Base-by-base conservation (phyloP, 2,329 filamentous ascomycete genomes). In the Niveomyces coronatus region DNA sequence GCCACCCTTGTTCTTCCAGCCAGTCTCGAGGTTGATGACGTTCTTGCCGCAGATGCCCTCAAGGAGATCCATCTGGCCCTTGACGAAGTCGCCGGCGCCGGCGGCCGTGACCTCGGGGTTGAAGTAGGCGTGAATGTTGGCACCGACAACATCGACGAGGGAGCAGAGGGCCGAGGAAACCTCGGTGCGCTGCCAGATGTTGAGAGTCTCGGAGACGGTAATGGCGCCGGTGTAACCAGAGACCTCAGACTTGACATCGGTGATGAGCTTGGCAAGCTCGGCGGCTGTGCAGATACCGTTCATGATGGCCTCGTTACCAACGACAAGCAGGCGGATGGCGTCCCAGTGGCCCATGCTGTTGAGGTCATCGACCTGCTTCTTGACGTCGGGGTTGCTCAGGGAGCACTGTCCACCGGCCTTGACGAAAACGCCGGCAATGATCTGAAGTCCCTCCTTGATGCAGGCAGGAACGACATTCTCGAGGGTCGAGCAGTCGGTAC, bases 51-150 rank as follows among this genome's bases (percentile, higher is more conserved):
- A 96, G 50, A 85, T 65, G 31, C 60, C 57, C 56, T 76, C 64
- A 45, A 94, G 78, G 47, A 84, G 68, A 32, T 76, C 65, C 47
- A 94, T 74, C 71, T 94, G 79, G 51, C 68, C 56, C 47, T 70
- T 64, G 51, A 88, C 83, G 60, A 95, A 95, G 37, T 66, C 58
- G 56, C 89, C 89, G 39, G 88, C 87, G 35, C 72, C 54, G 4
- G 62, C 53, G 44, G 87, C 74, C 17, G 63, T 55, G 47, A 80
- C 71, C 42, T 72, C 65, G 31, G 76, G 57, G 70, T 93, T 93
- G 82, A 95, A 96, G 82, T 83, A 95, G 49, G 88, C 79, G 68
- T 96, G 88, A 53, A 93, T 78, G 73, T 95, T 94, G 62, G 77
- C 79, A 61, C 81, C 84, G 26, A 85, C 73, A 44, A 93, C 68